Evolutionary conservation across 176 grass and related monocot species (phyloP).

Genomic region (Ensete ventricosum): DNA sequence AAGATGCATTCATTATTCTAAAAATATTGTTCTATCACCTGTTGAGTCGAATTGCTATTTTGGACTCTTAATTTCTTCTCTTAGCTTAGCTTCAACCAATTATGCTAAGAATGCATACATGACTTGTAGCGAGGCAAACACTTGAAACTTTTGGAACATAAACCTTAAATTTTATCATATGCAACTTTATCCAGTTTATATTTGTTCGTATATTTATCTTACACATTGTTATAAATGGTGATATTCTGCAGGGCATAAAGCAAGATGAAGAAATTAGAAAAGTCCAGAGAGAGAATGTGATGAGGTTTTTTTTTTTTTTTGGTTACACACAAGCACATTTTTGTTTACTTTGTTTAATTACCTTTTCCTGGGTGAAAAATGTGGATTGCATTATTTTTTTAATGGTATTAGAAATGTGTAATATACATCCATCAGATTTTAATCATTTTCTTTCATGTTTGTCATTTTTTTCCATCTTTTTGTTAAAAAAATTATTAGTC

Average conservation of each 20-base stretch:
- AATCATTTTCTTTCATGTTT: not conserved
- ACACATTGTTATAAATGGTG: not conserved
- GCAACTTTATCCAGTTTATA: not conserved
- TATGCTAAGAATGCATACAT: not conserved
- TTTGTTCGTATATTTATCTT: not conserved
- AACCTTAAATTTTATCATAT: not conserved
- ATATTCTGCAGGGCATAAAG: conserved; percentile 23
- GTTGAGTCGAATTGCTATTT: not conserved
- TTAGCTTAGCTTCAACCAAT: not conserved
- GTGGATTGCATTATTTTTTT: not conserved
- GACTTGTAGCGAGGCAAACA: not conserved
- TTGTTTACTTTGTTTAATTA: not conserved
- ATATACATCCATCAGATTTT: not conserved
- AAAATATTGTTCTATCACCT: not conserved
- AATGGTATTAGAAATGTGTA: not conserved
- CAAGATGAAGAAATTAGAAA: conserved; percentile 42
- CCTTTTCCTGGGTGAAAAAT: not conserved
- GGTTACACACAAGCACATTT: not conserved
- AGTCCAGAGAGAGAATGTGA: conserved; percentile 29
- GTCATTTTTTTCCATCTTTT: not conserved
- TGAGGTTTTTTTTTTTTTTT: conserved; percentile 13
- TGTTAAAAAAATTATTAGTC: not conserved
- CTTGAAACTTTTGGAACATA: too few species aligned
- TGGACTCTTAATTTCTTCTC: not conserved
- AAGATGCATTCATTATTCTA: not conserved